These are phyloP conservation scores for Artemisia tridentata DNA, from an alignment of 129 eudicot genomes.

Conservation along the genomic window DNA sequence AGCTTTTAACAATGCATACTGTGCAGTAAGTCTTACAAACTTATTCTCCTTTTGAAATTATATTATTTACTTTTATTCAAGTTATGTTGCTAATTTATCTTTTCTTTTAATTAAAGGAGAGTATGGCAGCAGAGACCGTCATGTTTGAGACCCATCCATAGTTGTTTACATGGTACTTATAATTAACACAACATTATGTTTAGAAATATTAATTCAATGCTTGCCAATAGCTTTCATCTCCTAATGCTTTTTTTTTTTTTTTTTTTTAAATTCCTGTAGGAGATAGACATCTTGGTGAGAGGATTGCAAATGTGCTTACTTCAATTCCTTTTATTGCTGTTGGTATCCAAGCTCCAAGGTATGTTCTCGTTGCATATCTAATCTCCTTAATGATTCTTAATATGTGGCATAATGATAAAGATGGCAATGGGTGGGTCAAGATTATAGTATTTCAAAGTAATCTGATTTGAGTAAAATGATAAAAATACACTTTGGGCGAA, in stretches of 20 bases:
- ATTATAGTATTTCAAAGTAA: background rate
- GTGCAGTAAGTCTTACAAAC: conserved; percentile 58
- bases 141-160: conserved; percentile 68
- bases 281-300: conserved; percentile 71
- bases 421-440: background rate
- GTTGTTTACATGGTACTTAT: conserved; percentile 58
- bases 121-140: conserved; percentile 81
- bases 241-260: background rate
- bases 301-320: conserved; percentile 75
- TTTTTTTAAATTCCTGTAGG: conserved; percentile 39
- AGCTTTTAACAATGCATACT: conserved; percentile 42
- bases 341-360: conserved; percentile 88
- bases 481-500: background rate
- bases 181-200: background rate
- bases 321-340: conserved; percentile 90
- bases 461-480: background rate
- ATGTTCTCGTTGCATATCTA: conserved; percentile 5
- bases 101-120: conserved; percentile 40
- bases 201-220: background rate
- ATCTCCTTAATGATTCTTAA: conserved; percentile 14
- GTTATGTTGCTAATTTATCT: background rate
- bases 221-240: conserved; percentile 4
- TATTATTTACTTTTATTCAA: background rate
- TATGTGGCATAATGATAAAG: conserved; percentile 11
- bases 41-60: background rate